Evolutionary conservation across 139 green algal species (phyloP).

Genomic region (Chlorella ohadii): DNA sequence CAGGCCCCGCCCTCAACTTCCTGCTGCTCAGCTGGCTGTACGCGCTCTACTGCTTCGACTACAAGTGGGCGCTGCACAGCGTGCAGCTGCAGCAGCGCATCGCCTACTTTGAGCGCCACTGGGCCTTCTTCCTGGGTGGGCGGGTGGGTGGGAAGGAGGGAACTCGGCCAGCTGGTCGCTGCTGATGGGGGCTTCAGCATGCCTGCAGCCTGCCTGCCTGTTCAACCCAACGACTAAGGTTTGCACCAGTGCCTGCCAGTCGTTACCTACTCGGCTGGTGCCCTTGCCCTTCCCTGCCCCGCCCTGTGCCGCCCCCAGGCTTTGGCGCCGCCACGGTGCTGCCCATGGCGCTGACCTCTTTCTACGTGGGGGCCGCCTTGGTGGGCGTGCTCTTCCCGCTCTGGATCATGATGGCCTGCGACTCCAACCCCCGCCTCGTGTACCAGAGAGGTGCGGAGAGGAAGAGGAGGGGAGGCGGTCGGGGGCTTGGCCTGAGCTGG

Average conservation of each 20-base stretch:
- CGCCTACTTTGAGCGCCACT: slow-evolving; percentile 76
- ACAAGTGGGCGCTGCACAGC: slow-evolving; percentile 75
- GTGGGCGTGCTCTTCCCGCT: slow-evolving; percentile 72
- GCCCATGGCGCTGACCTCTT: slow-evolving; percentile 55
- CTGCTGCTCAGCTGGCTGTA: slow-evolving; percentile 81
- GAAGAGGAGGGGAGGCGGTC: no score
- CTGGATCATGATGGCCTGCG: slow-evolving; percentile 72
- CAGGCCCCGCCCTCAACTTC: slow-evolving; percentile 63
- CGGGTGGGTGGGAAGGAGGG: no score
- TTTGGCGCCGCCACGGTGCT: slow-evolving; percentile 67
- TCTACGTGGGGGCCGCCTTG: slow-evolving; percentile 67
- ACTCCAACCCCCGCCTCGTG: slow-evolving; percentile 47
- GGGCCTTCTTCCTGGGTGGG: slow-evolving; percentile 77
- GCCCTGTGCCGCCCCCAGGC: slow-evolving; percentile 42
- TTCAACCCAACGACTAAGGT: no score
- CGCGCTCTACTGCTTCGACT: slow-evolving; percentile 90
- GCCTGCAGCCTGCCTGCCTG: no score
- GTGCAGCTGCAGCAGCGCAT: slow-evolving; percentile 64
- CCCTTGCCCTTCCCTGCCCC: no score
- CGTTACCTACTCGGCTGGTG: no score
- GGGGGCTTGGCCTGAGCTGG: no score
- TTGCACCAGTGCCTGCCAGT: no score
- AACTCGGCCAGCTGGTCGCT: no score
- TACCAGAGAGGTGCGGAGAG: slow-evolving; percentile 14
- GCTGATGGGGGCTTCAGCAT: no score